phyloP scores from a whole-genome alignment of 768 basidiomycete species.

The Rhodotorula toruloides region DNA sequence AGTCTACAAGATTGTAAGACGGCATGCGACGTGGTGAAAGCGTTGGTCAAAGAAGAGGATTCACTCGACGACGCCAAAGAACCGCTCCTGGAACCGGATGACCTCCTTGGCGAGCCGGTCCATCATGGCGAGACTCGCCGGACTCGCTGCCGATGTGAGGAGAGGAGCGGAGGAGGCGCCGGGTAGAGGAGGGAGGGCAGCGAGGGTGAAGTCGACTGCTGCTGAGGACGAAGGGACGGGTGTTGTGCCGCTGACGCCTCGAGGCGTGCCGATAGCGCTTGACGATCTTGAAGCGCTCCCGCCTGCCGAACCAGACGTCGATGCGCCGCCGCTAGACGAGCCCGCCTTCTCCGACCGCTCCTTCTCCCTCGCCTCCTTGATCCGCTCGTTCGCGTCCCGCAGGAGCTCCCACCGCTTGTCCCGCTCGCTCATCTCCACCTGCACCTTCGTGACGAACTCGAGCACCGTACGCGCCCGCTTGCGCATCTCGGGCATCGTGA shows the following conservation, averaged over 20 bases:
- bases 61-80: conserved; percentile 8
- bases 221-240: background rate
- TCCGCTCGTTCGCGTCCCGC: background rate
- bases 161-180: background rate
- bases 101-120: conserved; percentile 2
- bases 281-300: background rate
- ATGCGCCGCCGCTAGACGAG: background rate
- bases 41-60: too few relatives aligned
- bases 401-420: conserved; percentile 11
- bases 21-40: too few relatives aligned
- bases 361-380: background rate
- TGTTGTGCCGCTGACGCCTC: background rate
- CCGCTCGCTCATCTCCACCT: conserved; percentile 29
- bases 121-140: background rate
- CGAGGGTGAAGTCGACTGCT: background rate
- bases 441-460: conserved; percentile 84
- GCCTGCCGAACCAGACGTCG: background rate
- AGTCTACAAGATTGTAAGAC: too few relatives aligned
- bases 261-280: background rate
- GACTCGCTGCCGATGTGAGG: background rate
- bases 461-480: conserved; percentile 83
- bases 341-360: background rate
- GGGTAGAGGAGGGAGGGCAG: background rate
- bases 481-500: conserved; percentile 96
- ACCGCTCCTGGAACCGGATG: conserved; percentile 1